A percentile compares a stretch with the other conserved stretches of the same genome.
Evolutionary conservation across 768 basidiomycete species (phyloP).

Genomic region (Steccherinum ochraceum): DNA sequence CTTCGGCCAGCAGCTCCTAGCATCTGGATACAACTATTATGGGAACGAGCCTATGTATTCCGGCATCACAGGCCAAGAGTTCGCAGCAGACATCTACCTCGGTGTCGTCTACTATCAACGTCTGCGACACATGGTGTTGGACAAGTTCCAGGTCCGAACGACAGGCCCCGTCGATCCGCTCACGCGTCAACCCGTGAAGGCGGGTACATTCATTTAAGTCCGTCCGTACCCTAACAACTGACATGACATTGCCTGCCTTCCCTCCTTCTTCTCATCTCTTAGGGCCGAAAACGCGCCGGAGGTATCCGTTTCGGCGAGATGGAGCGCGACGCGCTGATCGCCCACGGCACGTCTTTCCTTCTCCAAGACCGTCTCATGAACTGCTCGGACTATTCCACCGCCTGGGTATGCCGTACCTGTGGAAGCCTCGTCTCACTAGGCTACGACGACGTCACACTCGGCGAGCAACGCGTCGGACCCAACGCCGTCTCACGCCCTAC

Average conservation of each 20-base stretch:
- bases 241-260: constrained; percentile 2
- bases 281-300: constrained; percentile 95
- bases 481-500: constrained; percentile 48
- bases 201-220: constrained; percentile 30
- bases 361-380: constrained; percentile 99
- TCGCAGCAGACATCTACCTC: constrained; percentile 97
- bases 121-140: constrained; percentile 97
- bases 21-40: constrained; percentile 97
- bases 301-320: constrained; percentile 99
- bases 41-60: constrained; percentile 99
- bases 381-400: constrained; percentile 98
- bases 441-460: constrained; percentile 81
- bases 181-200: constrained; percentile 96
- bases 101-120: constrained; percentile 99
- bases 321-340: constrained; percentile 98
- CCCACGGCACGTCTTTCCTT: constrained; percentile 97
- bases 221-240: constrained; percentile 2
- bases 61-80: constrained; percentile 97
- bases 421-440: constrained; percentile 94
- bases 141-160: constrained; percentile 99
- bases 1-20: constrained; percentile 91
- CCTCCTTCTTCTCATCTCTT: constrained; percentile 2
- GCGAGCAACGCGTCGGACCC: constrained; percentile 50
- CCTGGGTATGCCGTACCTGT: constrained; percentile 97
- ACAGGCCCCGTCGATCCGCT: constrained; percentile 95